Evolutionary conservation across 306 rosid species (phyloP), one percentile per base, ranked within the genome.

Genomic region (Vicia faba): DNA sequence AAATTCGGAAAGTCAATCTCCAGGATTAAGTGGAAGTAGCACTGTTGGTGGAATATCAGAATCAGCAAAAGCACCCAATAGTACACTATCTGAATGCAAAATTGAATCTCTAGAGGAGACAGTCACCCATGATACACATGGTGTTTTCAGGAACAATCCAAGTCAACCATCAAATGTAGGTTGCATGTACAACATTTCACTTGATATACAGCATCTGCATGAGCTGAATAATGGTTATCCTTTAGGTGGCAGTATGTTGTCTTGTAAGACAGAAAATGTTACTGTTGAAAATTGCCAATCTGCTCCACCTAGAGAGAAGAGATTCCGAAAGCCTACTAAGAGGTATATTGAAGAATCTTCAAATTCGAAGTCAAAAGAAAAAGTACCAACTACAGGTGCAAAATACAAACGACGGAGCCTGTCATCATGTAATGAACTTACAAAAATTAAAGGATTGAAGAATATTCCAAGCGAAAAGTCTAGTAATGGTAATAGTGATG

Each of bases 291-390:
- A 79, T 23, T 58, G 76, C 64, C 80, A 73, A 64, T 66, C 66
- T 80, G 75, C 68, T 71, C 78, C 77, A 49, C 45, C 67, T 51
- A 84, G 80, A 72, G 89, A 82, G 82, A 90, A 82, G 83, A 88
- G 96, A 73, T 72, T 66, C 76, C 95, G 95, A 9, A 90, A 86
- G 84, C 91, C 86, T 64, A 88, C 96, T 49, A 79, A 61, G 81
- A 83, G 92, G 82, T 88, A 74, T 82, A 81, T 90, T 66, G 96
- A 93, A 78, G 96, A 89, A 74, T 68, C 80, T 75, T 80, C 92
- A 48, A 78, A 65, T 79, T 40, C 59, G 46, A 81, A 64, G 66
- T 76, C 86, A 66, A 77, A 77, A 62, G 89, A 78, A 66, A 86
- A 83, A 31, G 48, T 26, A 50, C 66, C 78, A 14, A 39, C 67